Evolutionary conservation across 441 rosid species (phyloP).

Genomic region (Capsella rubella): DNA sequence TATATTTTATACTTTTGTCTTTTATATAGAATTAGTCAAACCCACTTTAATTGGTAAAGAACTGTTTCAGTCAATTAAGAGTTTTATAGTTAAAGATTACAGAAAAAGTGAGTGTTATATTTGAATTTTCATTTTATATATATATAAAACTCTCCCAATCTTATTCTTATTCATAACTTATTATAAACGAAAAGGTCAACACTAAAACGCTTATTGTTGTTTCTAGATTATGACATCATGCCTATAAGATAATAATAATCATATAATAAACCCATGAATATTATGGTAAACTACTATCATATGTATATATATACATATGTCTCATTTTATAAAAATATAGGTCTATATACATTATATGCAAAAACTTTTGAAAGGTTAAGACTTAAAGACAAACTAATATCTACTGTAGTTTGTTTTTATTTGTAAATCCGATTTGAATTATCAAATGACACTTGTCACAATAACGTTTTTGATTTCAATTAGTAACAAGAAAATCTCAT

Average conservation of each 20-base stretch:
- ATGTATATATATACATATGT: not conserved
- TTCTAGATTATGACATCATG: not conserved
- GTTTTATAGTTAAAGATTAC: too few relatives aligned
- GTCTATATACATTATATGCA: too few relatives aligned
- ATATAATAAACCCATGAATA: not conserved
- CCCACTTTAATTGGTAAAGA: not conserved
- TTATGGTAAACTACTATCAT: not conserved
- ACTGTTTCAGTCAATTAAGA: not conserved
- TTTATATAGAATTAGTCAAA: not conserved
- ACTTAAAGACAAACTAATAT: too few relatives aligned
- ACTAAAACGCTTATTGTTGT: not conserved
- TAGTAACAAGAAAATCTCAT: not conserved
- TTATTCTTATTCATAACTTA: not conserved
- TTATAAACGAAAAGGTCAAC: too few relatives aligned
- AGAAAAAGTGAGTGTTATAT: not conserved
- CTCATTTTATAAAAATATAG: not conserved
- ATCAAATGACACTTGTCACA: not conserved
- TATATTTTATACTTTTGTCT: not conserved
- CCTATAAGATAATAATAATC: not conserved
- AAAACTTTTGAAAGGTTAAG: not conserved
- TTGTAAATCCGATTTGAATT: not conserved
- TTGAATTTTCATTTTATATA: not conserved
- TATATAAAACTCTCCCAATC: not conserved
- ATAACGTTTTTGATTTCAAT: not conserved
- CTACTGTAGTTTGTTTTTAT: too few relatives aligned